Conservation (phyloP, 345 rosid genomes). For the Eucalyptus regnans region DNA sequence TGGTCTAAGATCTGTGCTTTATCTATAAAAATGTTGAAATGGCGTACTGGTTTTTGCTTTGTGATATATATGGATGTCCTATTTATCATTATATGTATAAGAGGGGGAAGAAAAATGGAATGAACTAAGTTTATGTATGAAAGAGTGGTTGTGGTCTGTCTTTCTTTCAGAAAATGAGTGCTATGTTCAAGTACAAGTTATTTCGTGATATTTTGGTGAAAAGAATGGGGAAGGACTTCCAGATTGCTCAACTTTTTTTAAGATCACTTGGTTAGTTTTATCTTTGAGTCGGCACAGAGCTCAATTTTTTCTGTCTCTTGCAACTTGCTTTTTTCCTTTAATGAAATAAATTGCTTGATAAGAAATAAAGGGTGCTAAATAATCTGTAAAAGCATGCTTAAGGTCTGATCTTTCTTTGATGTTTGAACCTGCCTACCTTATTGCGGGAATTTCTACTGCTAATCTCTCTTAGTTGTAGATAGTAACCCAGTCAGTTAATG, state of each 20-base stretch:
- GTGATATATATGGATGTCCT: neutral
- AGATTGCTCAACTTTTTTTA: neutral
- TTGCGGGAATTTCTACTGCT: neutral
- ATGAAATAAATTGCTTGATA: neutral
- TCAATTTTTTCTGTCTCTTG: neutral
- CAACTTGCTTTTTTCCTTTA: neutral
- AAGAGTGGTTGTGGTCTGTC: neutral
- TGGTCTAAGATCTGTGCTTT: neutral
- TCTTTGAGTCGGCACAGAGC: neutral
- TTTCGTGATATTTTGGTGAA: neutral
- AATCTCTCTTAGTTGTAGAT: neutral
- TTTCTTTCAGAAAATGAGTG: neutral
- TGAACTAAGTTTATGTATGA: neutral
- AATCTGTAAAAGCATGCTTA: neutral
- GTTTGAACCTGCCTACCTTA: neutral
- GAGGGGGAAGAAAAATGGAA: neutral
- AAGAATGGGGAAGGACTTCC: neutral
- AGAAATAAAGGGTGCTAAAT: neutral
- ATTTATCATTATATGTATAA: neutral
- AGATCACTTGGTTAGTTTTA: neutral
- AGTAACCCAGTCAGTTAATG: neutral
- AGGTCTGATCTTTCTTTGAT: neutral
- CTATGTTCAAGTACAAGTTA: neutral
- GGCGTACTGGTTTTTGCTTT: neutral
- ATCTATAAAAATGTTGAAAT: neutral